Conservation (phyloP, 352 stramenopile species). For the Pythium sukuiense region DNA sequence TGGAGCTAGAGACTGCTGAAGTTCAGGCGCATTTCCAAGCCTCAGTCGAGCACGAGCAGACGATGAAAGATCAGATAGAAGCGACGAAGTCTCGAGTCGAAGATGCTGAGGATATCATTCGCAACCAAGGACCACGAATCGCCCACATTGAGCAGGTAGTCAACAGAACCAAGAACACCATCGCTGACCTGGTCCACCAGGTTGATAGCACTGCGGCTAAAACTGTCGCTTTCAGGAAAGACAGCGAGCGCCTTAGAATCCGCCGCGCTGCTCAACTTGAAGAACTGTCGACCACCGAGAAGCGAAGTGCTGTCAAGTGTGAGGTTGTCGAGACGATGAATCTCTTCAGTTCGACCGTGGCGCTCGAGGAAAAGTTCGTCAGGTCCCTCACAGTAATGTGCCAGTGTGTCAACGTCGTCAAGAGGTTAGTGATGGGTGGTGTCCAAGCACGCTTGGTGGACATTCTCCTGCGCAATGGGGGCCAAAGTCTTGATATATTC, state of each 20-base stretch:
- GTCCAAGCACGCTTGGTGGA: constrained; percentile 16
- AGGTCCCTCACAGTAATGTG: constrained; percentile 21
- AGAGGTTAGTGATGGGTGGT: constrained; percentile 21
- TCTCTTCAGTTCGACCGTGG: neutral
- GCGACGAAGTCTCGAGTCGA: neutral
- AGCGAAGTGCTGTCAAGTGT: constrained; percentile 24
- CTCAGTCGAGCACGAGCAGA: constrained; percentile 4
- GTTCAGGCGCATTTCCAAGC: constrained; percentile 7
- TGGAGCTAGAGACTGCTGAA: constrained; percentile 13
- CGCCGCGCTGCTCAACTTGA: constrained; percentile 7
- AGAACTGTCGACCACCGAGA: neutral
- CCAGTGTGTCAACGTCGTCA: constrained; percentile 9
- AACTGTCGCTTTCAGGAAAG: neutral
- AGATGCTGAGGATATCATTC: constrained; percentile 4
- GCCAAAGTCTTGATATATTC: constrained; percentile 7
- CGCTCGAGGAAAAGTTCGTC: constrained; percentile 24
- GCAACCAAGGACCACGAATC: constrained; percentile 10
- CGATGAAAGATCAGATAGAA: constrained; percentile 16
- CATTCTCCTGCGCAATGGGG: constrained; percentile 4
- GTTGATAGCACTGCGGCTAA: neutral
- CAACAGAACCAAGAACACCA: neutral
- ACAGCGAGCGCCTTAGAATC: constrained; percentile 6
- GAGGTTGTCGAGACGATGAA: constrained; percentile 18
- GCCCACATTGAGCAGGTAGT: constrained; percentile 11
- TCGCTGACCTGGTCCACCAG: neutral